Conservation (phyloP, 345 rosid species). For the Rhodamnia rubescens region DNA sequence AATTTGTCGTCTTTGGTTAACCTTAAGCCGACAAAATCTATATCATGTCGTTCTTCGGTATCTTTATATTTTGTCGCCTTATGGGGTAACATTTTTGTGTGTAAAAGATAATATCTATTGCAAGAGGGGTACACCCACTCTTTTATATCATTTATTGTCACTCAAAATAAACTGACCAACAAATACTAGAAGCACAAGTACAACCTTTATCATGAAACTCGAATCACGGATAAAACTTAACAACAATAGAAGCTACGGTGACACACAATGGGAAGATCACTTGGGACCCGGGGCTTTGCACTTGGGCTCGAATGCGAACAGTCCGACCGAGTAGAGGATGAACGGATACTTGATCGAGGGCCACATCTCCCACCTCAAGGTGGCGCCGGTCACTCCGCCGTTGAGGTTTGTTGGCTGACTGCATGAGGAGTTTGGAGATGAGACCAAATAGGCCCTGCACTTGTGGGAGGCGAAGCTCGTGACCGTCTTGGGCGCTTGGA, state of each 20-base stretch:
- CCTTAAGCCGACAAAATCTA: background rate
- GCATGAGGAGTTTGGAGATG: conserved; percentile 35
- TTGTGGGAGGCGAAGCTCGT: conserved; percentile 61
- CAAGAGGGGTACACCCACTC: background rate
- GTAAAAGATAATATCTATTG: background rate
- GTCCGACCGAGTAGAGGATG: conserved; percentile 57
- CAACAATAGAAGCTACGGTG: background rate
- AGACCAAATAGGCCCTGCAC: conserved; percentile 50
- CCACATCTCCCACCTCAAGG: conserved; percentile 31
- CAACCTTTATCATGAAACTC: background rate
- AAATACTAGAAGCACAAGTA: background rate
- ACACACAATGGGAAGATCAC: background rate
- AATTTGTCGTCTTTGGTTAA: background rate
- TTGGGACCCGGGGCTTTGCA: background rate
- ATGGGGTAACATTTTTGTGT: background rate
- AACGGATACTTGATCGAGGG: conserved; percentile 11
- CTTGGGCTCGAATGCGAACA: conserved; percentile 60
- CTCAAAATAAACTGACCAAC: background rate
- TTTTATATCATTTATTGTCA: background rate
- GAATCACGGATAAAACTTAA: background rate
- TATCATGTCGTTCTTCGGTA: background rate
- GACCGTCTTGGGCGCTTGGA: conserved; percentile 49
- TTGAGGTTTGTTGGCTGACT: conserved; percentile 30
- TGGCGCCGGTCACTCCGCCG: conserved; percentile 46
- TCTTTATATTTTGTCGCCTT: background rate